phyloP scores from a whole-genome alignment of 331 rosid species.

The Arachis monticola region DNA sequence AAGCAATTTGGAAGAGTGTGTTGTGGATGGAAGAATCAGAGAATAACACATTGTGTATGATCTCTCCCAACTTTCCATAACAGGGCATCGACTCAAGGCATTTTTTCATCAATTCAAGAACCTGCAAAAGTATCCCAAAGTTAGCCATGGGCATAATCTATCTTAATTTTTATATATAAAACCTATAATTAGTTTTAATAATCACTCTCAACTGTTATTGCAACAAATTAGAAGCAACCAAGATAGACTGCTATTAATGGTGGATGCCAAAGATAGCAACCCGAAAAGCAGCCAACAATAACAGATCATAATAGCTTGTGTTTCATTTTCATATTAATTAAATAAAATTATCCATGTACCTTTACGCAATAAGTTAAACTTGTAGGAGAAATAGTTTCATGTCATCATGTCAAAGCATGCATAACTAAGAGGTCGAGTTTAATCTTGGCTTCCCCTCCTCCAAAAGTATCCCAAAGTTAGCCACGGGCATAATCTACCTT shows the following conservation, averaged over 20 bases:
- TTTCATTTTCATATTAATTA: neutral
- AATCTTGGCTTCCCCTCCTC: slow-evolving; percentile 46
- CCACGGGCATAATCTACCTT: slow-evolving; percentile 22
- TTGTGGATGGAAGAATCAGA: slow-evolving; percentile 89
- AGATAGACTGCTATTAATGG: neutral
- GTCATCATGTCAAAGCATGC: too few species aligned
- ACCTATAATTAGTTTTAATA: slow-evolving; percentile 15
- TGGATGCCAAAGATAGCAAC: neutral
- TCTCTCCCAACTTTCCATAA: slow-evolving; percentile 62
- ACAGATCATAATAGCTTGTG: neutral
- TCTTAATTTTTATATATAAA: slow-evolving; percentile 8
- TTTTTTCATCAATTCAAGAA: slow-evolving; percentile 82
- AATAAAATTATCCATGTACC: too few species aligned
- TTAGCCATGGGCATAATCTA: slow-evolving; percentile 25
- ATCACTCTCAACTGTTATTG: slow-evolving; percentile 22
- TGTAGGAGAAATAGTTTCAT: too few species aligned
- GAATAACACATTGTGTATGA: slow-evolving; percentile 63
- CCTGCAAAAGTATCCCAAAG: slow-evolving; percentile 57
- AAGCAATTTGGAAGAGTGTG: slow-evolving; percentile 70
- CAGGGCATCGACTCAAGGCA: slow-evolving; percentile 59
- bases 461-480: slow-evolving; percentile 37
- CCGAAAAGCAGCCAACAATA: neutral
- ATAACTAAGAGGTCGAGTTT: too few species aligned
- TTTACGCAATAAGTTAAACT: too few species aligned
- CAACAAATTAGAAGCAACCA: slow-evolving; percentile 16